Conservation (phyloP, 2,329 filamentous ascomycete species). For the Microcera coccophila region DNA sequence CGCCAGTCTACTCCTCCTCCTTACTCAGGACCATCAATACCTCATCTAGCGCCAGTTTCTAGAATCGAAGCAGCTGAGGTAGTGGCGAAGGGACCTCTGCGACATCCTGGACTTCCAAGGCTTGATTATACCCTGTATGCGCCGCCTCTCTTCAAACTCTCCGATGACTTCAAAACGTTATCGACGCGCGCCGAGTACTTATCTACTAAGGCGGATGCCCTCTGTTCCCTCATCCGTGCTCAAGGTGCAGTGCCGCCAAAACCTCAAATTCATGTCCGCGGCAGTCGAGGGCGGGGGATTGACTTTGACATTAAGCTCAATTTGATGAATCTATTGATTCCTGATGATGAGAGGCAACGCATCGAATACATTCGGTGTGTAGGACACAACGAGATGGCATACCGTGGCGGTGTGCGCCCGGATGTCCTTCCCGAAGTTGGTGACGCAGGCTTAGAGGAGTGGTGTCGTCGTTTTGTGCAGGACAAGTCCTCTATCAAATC, state of each 20-base stretch:
- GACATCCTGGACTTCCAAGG: conserved; percentile 45
- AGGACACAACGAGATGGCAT: conserved; percentile 45
- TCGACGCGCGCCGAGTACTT: conserved; percentile 47
- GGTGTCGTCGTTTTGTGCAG: conserved; percentile 46
- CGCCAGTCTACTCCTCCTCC: conserved; percentile 16
- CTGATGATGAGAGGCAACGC: conserved; percentile 41
- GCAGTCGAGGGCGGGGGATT: conserved; percentile 40
- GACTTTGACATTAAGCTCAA: conserved; percentile 55
- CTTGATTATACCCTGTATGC: conserved; percentile 52
- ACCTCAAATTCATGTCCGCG: conserved; percentile 48
- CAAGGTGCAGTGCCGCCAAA: conserved; percentile 54
- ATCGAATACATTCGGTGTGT: conserved; percentile 55
- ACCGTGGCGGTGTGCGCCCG: conserved; percentile 44
- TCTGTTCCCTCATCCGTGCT: conserved; percentile 44
- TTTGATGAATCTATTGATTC: conserved; percentile 50
- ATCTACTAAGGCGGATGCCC: conserved; percentile 42
- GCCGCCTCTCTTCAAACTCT: conserved; percentile 50
- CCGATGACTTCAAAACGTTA: conserved; percentile 45
- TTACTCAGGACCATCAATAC: conserved; percentile 21
- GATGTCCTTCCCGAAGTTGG: conserved; percentile 42
- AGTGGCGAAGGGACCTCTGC: conserved; percentile 23
- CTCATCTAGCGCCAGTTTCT: neutral
- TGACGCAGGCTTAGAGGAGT: conserved; percentile 44
- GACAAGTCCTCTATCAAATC: conserved; percentile 44
- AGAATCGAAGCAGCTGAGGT: conserved; percentile 1